phyloP scores from a whole-genome alignment of 306 rosid species.

The Urtica urens region DNA sequence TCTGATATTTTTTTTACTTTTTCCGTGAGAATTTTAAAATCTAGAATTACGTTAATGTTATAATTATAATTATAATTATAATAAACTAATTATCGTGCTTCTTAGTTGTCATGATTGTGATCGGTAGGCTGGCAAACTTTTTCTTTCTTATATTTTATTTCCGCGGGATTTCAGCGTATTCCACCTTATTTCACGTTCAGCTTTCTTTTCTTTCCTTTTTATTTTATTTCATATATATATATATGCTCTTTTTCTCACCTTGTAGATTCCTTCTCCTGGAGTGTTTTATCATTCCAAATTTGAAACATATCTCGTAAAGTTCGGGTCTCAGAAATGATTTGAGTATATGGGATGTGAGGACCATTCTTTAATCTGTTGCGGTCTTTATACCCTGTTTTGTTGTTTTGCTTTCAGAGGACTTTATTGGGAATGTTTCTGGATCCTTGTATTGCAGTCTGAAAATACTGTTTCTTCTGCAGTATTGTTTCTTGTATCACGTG shows the following conservation, averaged over 20 bases:
- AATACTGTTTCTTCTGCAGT: slow-evolving; percentile 4
- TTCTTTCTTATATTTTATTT: background rate
- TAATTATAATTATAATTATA: background rate
- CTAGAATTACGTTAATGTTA: background rate
- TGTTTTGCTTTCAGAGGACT: background rate
- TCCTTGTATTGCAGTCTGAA: background rate
- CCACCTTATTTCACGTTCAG: background rate
- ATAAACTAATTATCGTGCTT: background rate
- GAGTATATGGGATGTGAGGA: no score
- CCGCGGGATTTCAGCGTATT: slow-evolving; percentile 8
- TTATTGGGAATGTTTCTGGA: background rate
- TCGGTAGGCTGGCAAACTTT: slow-evolving; percentile 2
- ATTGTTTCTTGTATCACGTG: slow-evolving; percentile 7
- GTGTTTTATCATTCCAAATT: no score
- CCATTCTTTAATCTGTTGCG: background rate
- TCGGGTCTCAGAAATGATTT: no score
- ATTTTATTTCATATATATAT: background rate
- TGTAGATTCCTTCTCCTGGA: no score
- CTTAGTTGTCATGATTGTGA: slow-evolving; percentile 8
- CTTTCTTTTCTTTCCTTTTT: background rate
- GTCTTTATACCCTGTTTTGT: background rate
- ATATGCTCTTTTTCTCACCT: no score
- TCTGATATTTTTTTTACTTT: no score
- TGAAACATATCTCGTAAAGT: no score
- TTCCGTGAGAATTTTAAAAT: background rate